Evolutionary conservation across 371 early-diverging fungal species (phyloP).

Genomic region (Mucor saturninus): DNA sequence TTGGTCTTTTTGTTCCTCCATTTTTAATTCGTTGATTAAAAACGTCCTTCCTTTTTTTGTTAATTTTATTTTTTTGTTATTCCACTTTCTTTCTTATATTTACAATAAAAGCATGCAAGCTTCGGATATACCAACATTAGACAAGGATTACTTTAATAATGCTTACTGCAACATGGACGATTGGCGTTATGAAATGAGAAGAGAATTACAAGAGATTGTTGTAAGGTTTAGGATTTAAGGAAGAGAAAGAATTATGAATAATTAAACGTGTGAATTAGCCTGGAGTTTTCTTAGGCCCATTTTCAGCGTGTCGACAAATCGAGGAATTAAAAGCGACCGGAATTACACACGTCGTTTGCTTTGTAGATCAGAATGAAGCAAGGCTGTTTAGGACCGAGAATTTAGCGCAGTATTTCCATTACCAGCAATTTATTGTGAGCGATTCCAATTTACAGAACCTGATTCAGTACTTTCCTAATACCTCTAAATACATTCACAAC

Average conservation of each 20-base stretch:
- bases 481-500: conserved; percentile 61
- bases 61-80: conserved; percentile 6
- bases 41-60: no score
- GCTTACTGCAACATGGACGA: conserved; percentile 48
- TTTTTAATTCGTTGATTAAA: no score
- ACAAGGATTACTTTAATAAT: conserved; percentile 13
- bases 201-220: conserved; percentile 84
- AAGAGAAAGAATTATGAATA: background rate
- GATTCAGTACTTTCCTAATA: conserved; percentile 75
- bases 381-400: conserved; percentile 41
- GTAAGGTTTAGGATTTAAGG: conserved; percentile 25
- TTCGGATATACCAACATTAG: background rate
- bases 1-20: no score
- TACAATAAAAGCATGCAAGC: conserved; percentile 4
- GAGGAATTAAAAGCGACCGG: conserved; percentile 53
- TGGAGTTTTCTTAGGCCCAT: conserved; percentile 80
- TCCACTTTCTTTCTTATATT: background rate
- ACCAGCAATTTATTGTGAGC: conserved; percentile 59
- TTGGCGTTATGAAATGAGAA: conserved; percentile 81
- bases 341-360: conserved; percentile 79
- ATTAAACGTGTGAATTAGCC: conserved; percentile 41
- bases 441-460: conserved; percentile 73
- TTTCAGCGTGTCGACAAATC: conserved; percentile 67
- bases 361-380: conserved; percentile 69
- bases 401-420: conserved; percentile 29